These are phyloP conservation scores for Exophiala bonariae DNA, from an alignment of 2,329 filamentous ascomycete species.

Conservation along the genomic window DNA sequence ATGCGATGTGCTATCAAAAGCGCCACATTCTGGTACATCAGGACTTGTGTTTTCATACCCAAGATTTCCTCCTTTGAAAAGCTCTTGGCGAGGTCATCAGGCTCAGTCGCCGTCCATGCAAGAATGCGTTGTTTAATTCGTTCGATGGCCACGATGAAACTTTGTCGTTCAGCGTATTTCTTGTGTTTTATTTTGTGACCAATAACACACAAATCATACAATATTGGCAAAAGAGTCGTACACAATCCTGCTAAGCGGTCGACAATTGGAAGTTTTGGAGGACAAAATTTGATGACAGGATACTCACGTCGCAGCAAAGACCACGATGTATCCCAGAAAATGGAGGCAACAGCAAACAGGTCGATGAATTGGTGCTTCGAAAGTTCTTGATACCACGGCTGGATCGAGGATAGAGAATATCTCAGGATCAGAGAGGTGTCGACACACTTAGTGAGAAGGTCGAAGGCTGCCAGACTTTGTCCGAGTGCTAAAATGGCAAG, in stretches of 20 bases:
- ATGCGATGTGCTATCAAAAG: constrained; percentile 34
- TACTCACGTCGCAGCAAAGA: constrained; percentile 33
- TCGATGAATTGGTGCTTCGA: constrained; percentile 30
- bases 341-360: constrained; percentile 31
- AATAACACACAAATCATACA: constrained; percentile 34
- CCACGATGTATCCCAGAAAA: constrained; percentile 35
- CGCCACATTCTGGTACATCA: constrained; percentile 32
- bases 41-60: constrained; percentile 33
- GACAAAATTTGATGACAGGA: constrained; percentile 31
- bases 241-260: constrained; percentile 34
- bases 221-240: constrained; percentile 32
- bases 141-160: not conserved
- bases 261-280: constrained; percentile 26
- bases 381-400: constrained; percentile 31
- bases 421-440: constrained; percentile 31
- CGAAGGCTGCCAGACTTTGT: constrained; percentile 32
- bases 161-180: constrained; percentile 4
- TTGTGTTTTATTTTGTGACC: constrained; percentile 26
- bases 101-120: constrained; percentile 1
- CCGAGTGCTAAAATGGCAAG: constrained; percentile 29
- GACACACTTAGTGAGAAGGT: constrained; percentile 31
- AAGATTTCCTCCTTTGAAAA: constrained; percentile 31
- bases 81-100: constrained; percentile 15
- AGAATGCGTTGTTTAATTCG: not conserved
- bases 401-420: constrained; percentile 31